Base-by-base conservation (phyloP, 257 asterid genomes). In the Avicennia marina region DNA sequence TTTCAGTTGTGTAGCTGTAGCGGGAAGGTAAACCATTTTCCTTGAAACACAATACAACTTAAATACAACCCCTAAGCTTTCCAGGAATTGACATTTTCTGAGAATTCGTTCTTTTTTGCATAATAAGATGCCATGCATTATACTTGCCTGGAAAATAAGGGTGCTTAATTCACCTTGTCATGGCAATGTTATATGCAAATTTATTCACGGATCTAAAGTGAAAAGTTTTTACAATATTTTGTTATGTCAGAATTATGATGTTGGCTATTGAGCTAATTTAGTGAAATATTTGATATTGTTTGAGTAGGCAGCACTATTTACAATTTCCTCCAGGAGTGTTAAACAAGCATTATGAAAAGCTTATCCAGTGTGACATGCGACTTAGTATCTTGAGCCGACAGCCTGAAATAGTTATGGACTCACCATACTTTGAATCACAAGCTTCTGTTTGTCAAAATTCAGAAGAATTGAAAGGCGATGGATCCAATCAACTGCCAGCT, bases 291-390 rank as follows among this genome's bases (percentile, higher is more conserved):
- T 69, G 34, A 47, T 67, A 34, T 25, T 71, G 25, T 74, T 64
- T 73, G 69, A 62, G 34, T 44, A 90, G 98, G 89, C 63, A 59
- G 67, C 98, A 90, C 70, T 72, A 67, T 55, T 72, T 84, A 47
- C 78, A 77, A 62, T 90, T 86, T 68, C 83, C 87, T 39, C 80
- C 81, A 53, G 90, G 96, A 21, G 68, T 69, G 66, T 58, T 90
- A 59, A 81, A 75, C 73, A 87, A 79, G 81, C 89, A 87, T 66
- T 90, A 69, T 59, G 98, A 90, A 60, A 87, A 84, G 76, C 81
- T 90, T 74, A 66, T 87, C 62, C 93, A 78, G 68, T 77, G 87
- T 66, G 96, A 90, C 62, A 19, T 19, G 16, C 85, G 89, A 29
- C 95, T 86, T 24, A 45, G 67, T 52, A 52, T 70, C 43, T 68